phyloP scores from a whole-genome alignment of 805 yeast genomes.

The Ogataea zsoltii region DNA sequence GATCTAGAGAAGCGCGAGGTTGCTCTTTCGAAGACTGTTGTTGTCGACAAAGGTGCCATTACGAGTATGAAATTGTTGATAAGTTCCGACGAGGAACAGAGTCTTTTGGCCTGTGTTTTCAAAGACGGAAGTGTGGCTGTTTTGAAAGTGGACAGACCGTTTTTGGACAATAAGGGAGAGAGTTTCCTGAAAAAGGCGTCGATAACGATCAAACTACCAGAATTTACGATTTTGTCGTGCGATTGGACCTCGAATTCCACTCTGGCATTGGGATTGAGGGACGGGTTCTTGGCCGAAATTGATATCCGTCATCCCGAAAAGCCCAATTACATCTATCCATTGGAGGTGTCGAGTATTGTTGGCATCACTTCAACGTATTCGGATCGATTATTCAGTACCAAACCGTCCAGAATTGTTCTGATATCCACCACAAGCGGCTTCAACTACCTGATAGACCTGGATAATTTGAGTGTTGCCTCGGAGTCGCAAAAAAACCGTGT shows the following conservation, averaged over 20 bases:
- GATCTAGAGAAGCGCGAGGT: conserved; percentile 6
- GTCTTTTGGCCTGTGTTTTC: conserved; percentile 28
- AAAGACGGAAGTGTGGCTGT: conserved; percentile 30
- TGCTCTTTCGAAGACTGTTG: conserved; percentile 15
- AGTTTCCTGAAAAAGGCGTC: conserved; percentile 20
- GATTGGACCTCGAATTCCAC: conserved; percentile 31
- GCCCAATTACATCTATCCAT: conserved; percentile 27
- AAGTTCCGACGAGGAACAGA: conserved; percentile 12
- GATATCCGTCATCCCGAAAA: conserved; percentile 18
- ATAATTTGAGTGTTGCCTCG: conserved; percentile 13
- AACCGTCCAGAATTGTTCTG: conserved; percentile 14
- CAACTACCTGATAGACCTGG: conserved; percentile 24
- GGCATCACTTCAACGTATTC: conserved; percentile 25
- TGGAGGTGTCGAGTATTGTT: conserved; percentile 25
- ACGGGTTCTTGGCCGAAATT: conserved; percentile 32
- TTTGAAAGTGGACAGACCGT: conserved; percentile 22
- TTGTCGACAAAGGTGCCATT: conserved; percentile 26
- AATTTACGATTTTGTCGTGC: conserved; percentile 22
- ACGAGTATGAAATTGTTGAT: conserved; percentile 30
- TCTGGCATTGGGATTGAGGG: conserved; percentile 27
- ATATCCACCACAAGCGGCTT: conserved; percentile 22
- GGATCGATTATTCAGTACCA: conserved; percentile 15
- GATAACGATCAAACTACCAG: conserved; percentile 20
- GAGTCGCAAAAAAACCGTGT: conserved; percentile 17
- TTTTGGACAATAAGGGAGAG: conserved; percentile 9